Base-by-base conservation (phyloP, 2,329 filamentous ascomycete genomes). In the Ophiocordyceps robertsii region DNA sequence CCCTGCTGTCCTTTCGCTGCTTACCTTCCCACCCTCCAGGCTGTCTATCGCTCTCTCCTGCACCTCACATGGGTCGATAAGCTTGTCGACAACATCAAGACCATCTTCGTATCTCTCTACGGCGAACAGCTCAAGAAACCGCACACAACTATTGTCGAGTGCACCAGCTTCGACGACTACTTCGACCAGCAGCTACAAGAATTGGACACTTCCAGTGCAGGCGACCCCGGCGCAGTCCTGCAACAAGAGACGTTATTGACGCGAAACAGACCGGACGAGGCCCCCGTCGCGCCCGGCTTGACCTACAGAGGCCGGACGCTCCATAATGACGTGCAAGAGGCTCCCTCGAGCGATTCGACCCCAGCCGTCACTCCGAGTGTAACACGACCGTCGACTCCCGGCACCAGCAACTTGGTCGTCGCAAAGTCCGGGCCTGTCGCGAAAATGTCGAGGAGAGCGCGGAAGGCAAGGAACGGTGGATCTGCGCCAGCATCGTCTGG, bases 21-120 rank as follows among this genome's bases (percentile, higher is more conserved):
- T n/a, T 14, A 19, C 19, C 19, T 19, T 19, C 19, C 4, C 19
- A 19, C 19, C 19, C 9, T 36, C 24, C 56, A 95, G 88, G 92
- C 90, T 50, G 92, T 98, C 49, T 98, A 98, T 63, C 85, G 94
- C 59, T 95, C 89, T 33, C 77, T 98, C 29, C 75, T 98, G 29
- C 89, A 95, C 62, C 76, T 98, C 9, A 89, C 85, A 12, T 98
- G 93, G 92, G 86, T 96, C 50, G 92, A 98, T 63, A 88, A 92
- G 61, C 80, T 98, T 39, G 79, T 98, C 51, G 90, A 95, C 57
- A 94, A 96, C 56, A 87, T 96, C 55, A 86, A 82, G 59, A 88
- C 84, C 10, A 80, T 98, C 30, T 98, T 96, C 57, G 74, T 92
- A 51, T 84, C 88, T 50, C 73, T 95, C 27, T 98, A 96, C 60